A percentile compares a stretch with the other conserved stretches of the same genome.
phyloP scores from a whole-genome alignment of 352 stramenopile species.

The Phytophthora ohioensis region DNA sequence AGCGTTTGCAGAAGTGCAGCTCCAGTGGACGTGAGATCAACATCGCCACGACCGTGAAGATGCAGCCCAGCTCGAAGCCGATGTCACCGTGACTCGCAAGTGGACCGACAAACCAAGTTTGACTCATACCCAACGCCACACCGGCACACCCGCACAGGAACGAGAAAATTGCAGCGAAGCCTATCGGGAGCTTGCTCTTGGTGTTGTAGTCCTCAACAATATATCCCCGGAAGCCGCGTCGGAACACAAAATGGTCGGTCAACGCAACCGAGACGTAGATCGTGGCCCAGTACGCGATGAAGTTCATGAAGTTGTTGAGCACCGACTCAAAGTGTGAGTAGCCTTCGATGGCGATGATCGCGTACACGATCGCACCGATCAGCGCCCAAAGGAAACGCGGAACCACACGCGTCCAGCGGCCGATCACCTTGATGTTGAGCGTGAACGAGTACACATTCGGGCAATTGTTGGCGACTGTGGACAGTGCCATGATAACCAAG shows the following conservation, averaged over 20 bases:
- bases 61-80: slow-evolving; percentile 46
- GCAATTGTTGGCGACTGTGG: slow-evolving; percentile 57
- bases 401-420: slow-evolving; percentile 39
- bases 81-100: slow-evolving; percentile 45
- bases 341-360: slow-evolving; percentile 42
- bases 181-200: slow-evolving; percentile 42
- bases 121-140: slow-evolving; percentile 50
- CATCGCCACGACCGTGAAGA: slow-evolving; percentile 41
- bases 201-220: slow-evolving; percentile 50
- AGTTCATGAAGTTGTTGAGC: slow-evolving; percentile 63
- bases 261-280: slow-evolving; percentile 44
- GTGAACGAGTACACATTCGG: slow-evolving; percentile 57
- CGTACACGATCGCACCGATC: slow-evolving; percentile 46
- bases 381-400: slow-evolving; percentile 46
- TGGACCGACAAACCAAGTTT: slow-evolving; percentile 48
- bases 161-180: slow-evolving; percentile 48
- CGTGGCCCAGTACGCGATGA: slow-evolving; percentile 54
- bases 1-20: slow-evolving; percentile 42
- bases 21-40: slow-evolving; percentile 45
- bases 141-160: slow-evolving; percentile 37
- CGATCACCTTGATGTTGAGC: slow-evolving; percentile 55
- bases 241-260: slow-evolving; percentile 50
- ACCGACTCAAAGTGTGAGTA: slow-evolving; percentile 52
- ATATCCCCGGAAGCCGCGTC: slow-evolving; percentile 45
- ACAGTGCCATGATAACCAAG: slow-evolving; percentile 53